These are phyloP conservation scores for Candida maesae DNA, from an alignment of 805 yeast species.

Conservation along the genomic window DNA sequence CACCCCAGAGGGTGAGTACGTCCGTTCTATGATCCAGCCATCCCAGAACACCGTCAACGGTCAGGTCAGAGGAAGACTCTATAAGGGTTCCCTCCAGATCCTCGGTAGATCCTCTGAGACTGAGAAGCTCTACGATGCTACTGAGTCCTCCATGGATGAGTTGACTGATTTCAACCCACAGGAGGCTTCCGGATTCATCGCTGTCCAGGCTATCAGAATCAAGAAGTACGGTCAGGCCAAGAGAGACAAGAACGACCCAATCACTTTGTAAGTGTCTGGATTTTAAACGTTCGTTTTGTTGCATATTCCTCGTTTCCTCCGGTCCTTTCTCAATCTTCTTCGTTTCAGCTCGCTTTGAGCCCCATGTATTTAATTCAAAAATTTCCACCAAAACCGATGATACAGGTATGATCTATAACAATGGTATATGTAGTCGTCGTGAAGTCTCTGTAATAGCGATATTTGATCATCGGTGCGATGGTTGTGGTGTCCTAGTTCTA, in stretches of 20 bases:
- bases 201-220: slow-evolving; percentile 96
- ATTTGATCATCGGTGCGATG: too few species aligned
- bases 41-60: slow-evolving; percentile 96
- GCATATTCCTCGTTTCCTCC: not conserved
- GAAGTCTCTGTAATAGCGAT: too few species aligned
- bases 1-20: slow-evolving; percentile 97
- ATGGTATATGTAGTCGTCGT: too few species aligned
- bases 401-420: not conserved
- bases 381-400: not conserved
- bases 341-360: too few species aligned
- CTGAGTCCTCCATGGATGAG: slow-evolving; percentile 99
- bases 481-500: too few species aligned
- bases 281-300: not conserved
- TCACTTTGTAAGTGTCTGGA: slow-evolving; percentile 30
- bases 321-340: too few species aligned
- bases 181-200: slow-evolving; percentile 95
- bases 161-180: slow-evolving; percentile 96
- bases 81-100: slow-evolving; percentile 82
- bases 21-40: slow-evolving; percentile 89
- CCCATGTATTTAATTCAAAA: not conserved
- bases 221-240: slow-evolving; percentile 97
- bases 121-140: slow-evolving; percentile 95
- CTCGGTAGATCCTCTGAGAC: slow-evolving; percentile 95
- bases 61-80: slow-evolving; percentile 86
- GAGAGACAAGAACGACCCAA: slow-evolving; percentile 63